Evolutionary conservation across 306 rosid species (phyloP), one percentile per base, ranked within the genome.

Genomic region (Spatholobus suberectus): DNA sequence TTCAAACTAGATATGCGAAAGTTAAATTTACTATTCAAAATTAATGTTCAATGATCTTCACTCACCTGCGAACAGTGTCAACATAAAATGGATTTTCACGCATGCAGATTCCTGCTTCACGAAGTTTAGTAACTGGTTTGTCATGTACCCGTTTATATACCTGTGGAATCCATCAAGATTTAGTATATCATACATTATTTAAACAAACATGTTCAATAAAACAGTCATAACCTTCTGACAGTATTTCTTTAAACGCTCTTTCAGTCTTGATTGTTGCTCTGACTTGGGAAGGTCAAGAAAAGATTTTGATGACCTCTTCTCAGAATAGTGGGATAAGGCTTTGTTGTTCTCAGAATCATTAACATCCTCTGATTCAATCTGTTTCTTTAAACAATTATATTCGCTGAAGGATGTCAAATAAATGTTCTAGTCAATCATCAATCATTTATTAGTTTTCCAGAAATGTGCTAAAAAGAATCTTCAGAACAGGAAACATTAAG

Each of bases 21-120:
- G 77, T 10, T 58, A 62, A 57, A 47, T n/a, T 75, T 51, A 70
- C 29, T 35, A 76, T 37, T 76, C 81, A 77, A 70, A 29, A 37
- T 26, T 61, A 57, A 46, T 77, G 14, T 73, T 57, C 68, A 46
- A 27, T 52, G 27, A 68, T 77, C 83, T 74, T 76, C 83, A 77
- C 77, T 80, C 91, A 93, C 99, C 99, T 96, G 77, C 99, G 97
- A 80, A 96, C 98, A 83, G 99, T 93, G 86, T 96, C 98, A 87
- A 93, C 94, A 88, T 96, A 96, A 86, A 96, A 96, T 83, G 99
- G 90, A 89, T 96, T 96, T 87, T 96, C 99, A 74, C 96, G 95
- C 99, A 96, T 96, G 92, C 99, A 96, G 78, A 96, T 91, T 78
- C 97, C 98, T 65, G 98, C 98, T 89, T 93, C 99, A 57, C 98